Base-by-base conservation (phyloP, 805 yeast genomes). In the Clavispora vitiphila region DNA sequence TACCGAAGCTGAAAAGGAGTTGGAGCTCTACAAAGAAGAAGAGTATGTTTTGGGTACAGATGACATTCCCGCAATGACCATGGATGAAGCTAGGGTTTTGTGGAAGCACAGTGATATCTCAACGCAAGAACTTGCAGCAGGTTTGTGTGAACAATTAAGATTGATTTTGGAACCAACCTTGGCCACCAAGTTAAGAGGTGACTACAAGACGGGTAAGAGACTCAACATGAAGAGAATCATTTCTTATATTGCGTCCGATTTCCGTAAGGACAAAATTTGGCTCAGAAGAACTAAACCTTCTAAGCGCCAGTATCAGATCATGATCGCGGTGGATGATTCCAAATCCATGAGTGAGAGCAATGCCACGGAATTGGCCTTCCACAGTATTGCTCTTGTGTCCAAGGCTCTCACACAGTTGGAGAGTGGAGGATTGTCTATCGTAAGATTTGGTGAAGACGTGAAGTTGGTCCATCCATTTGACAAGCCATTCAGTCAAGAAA, bases 201-300 rank as follows among this genome's bases (percentile, higher is more conserved):
- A 93, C 61, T 93, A 88, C 67, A 89, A 90, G 64, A 90, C 97
- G 2, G 99, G 99, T 62, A 93, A 93, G 62, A 76, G 99, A 52
- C 76, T 93, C 55, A 93, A 93, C 64, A 90, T 93, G 98, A 93
- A 91, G 72, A 76, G 97, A 52, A 93, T 93, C 55, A 93, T 93
- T 56, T 96, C 98, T 6, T 93, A 91, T 63, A 93, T 93, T 70
- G 99, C 99, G 0, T 86, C 96, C 29, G 96, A 89, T 56, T 93
- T 88, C 78, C 81, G 96, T 57, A 93, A 93, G 62, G 99, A 93
- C 63, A 93, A 93, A 72, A 93, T 93, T 44, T 93, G 99, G 99
- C 76, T 93, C 67, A 80, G 96, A 60, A 80, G 99, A 64, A 89
- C 97, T 6, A 91, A 93, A 60, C 99, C 99, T 42, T 86, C 95